A percentile compares a stretch with the other conserved stretches of the same genome.
Conservation (phyloP, 768 basidiomycete species). For the Pulveroboletus frians region DNA sequence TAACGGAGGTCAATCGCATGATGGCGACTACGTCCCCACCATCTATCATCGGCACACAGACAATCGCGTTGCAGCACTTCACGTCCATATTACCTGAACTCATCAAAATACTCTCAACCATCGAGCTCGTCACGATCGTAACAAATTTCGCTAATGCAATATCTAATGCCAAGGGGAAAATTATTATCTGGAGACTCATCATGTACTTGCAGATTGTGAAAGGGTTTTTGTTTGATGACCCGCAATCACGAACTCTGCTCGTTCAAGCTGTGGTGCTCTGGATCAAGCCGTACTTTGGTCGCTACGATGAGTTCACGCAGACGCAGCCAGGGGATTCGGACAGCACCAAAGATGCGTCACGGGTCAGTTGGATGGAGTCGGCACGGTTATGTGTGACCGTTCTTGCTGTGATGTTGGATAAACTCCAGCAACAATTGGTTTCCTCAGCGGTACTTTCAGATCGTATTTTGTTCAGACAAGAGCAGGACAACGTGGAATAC, state of each 20-base stretch:
- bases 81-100: conserved; percentile 88
- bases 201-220: conserved; percentile 91
- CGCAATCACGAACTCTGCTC: conserved; percentile 70
- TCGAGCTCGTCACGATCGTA: conserved; percentile 82
- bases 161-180: conserved; percentile 72
- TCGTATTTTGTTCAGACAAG: conserved; percentile 59
- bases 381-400: conserved; percentile 88
- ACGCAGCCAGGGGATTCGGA: conserved; percentile 64
- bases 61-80: conserved; percentile 89
- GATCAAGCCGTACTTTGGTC: conserved; percentile 94
- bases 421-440: conserved; percentile 75
- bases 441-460: conserved; percentile 59
- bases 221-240: conserved; percentile 80
- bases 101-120: conserved; percentile 68
- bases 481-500: conserved; percentile 90
- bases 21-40: conserved; percentile 76
- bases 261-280: conserved; percentile 87
- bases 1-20: conserved; percentile 79
- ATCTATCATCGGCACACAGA: conserved; percentile 94
- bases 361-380: conserved; percentile 84
- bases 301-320: conserved; percentile 77
- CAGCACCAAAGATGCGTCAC: conserved; percentile 60
- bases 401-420: conserved; percentile 84
- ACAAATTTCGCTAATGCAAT: conserved; percentile 86
- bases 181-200: conserved; percentile 89